phyloP scores from a whole-genome alignment of 345 rosid species.

The Psidium friedrichsthalianum region DNA sequence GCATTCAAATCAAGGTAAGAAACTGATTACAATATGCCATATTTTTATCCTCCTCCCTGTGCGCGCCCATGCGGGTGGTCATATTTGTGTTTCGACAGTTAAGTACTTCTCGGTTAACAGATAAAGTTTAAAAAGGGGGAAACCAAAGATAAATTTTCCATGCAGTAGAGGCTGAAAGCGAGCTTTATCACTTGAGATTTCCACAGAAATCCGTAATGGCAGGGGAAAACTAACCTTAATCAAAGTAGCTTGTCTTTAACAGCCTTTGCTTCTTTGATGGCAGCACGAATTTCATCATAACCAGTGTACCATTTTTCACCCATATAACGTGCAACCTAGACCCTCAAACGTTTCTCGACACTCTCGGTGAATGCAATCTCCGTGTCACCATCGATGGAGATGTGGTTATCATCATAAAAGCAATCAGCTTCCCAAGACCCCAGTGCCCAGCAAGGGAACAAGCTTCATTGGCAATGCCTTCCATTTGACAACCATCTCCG shows the following conservation, averaged over 20 bases:
- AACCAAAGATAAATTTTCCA: not conserved
- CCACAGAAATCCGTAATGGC: not conserved
- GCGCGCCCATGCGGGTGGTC: not conserved
- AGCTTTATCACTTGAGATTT: not conserved
- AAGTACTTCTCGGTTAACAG: not conserved
- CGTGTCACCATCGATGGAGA: slow-evolving; percentile 96
- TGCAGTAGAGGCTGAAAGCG: not conserved
- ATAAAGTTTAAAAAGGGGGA: not conserved
- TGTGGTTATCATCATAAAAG: slow-evolving; percentile 98
- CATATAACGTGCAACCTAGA: slow-evolving; percentile 98
- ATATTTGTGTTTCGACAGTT: not conserved
- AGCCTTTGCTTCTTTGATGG: slow-evolving; percentile 96
- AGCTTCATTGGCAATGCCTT: slow-evolving; percentile 88
- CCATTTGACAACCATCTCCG: slow-evolving; percentile 99
- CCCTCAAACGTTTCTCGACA: slow-evolving; percentile 80
- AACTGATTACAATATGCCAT: not conserved
- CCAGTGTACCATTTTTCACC: slow-evolving; percentile 99
- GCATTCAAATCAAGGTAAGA: not conserved
- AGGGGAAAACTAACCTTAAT: slow-evolving; percentile 32
- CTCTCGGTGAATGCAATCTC: slow-evolving; percentile 94
- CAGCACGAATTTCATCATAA: slow-evolving; percentile 97
- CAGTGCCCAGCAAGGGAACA: slow-evolving; percentile 93
- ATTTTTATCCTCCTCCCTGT: not conserved
- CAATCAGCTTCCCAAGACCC: slow-evolving; percentile 99
- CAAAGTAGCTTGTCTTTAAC: slow-evolving; percentile 83